A percentile compares a stretch with the other conserved stretches of the same genome.
phyloP scores from a whole-genome alignment of 345 rosid species.

The Euphorbia peplus region DNA sequence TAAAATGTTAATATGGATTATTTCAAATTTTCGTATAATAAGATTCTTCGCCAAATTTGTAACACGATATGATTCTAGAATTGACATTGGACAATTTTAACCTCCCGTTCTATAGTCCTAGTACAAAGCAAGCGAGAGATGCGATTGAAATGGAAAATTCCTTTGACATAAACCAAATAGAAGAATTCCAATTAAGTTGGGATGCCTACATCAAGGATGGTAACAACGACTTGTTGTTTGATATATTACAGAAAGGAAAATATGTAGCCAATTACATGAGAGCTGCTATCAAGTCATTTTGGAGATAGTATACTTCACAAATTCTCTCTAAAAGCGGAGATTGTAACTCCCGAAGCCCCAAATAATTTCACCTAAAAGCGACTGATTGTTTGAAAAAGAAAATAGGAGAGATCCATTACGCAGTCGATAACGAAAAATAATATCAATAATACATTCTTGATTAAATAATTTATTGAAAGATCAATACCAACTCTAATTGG shows the following conservation, averaged over 20 bases:
- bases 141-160: conserved; percentile 13
- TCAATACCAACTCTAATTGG: too few species aligned
- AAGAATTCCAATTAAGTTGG: conserved; percentile 8
- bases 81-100: conserved; percentile 12
- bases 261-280: background rate
- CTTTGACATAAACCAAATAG: background rate
- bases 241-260: background rate
- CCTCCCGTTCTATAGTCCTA: conserved; percentile 2
- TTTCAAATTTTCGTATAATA: background rate
- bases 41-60: background rate
- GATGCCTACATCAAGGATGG: background rate
- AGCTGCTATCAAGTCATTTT: conserved; percentile 9
- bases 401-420: background rate
- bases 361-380: background rate
- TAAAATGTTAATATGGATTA: too few species aligned
- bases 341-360: too few species aligned
- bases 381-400: background rate
- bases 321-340: too few species aligned
- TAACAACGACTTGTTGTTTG: background rate
- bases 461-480: too few species aligned
- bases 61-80: conserved; percentile 5
- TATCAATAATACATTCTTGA: too few species aligned
- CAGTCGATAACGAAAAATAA: too few species aligned
- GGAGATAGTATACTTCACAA: conserved; percentile 9
- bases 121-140: background rate